Evolutionary conservation across 371 early-diverging fungal species (phyloP).

Genomic region (Capniomyces stellatus): DNA sequence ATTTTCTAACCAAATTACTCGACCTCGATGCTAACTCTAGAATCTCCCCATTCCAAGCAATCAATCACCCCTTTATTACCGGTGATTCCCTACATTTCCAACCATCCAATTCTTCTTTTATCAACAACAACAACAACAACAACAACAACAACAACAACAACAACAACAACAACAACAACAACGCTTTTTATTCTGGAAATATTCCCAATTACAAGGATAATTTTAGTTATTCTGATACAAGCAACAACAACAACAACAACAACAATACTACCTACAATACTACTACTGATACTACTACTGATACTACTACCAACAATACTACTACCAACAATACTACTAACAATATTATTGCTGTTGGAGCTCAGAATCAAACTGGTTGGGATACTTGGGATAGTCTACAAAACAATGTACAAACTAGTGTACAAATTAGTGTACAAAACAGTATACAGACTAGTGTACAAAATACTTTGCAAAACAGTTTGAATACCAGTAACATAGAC

Average conservation of each 20-base stretch:
- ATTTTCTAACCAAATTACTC: slow-evolving; percentile 74
- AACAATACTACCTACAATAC: not conserved
- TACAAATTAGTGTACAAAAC: too few relatives aligned
- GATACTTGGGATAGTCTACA: too few relatives aligned
- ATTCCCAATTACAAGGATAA: not conserved
- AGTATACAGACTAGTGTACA: too few relatives aligned
- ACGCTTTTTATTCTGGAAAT: not conserved
- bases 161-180: not conserved
- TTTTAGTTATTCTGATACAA: not conserved
- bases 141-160: slow-evolving; percentile 1
- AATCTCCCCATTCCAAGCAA: slow-evolving; percentile 86
- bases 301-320: too few relatives aligned
- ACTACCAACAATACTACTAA: too few relatives aligned
- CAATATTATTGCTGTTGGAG: too few relatives aligned
- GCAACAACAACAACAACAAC: not conserved
- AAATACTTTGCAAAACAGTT: too few relatives aligned
- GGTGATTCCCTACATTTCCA: slow-evolving; percentile 28
- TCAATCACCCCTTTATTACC: slow-evolving; percentile 86
- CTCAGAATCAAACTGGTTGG: too few relatives aligned
- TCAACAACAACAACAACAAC: not conserved
- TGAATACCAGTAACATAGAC: too few relatives aligned
- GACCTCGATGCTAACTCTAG: slow-evolving; percentile 77
- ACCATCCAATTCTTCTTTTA: not conserved
- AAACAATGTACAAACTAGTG: too few relatives aligned
- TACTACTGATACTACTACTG: too few relatives aligned